These are phyloP conservation scores for Trametes cubensis DNA, from an alignment of 768 basidiomycete genomes.

Conservation along the genomic window DNA sequence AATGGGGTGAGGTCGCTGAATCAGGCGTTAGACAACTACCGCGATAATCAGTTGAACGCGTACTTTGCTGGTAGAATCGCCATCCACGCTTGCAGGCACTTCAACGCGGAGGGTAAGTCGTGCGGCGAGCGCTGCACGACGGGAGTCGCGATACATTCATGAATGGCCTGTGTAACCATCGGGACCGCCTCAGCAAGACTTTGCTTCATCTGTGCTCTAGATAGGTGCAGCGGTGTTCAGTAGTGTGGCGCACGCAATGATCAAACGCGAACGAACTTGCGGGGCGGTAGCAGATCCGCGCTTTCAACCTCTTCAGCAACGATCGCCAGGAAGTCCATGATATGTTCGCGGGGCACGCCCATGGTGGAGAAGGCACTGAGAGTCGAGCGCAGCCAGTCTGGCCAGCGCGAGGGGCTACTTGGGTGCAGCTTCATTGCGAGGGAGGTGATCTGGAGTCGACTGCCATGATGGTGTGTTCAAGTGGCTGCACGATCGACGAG, in stretches of 20 bases:
- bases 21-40: background rate
- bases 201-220: constrained; percentile 64
- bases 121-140: constrained; percentile 34
- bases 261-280: constrained; percentile 56
- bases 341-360: constrained; percentile 58
- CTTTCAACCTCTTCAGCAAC: constrained; percentile 80
- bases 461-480: constrained; percentile 1
- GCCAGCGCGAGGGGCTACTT: constrained; percentile 62
- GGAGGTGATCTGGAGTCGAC: constrained; percentile 53
- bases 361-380: constrained; percentile 61
- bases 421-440: constrained; percentile 73
- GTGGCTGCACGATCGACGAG: background rate
- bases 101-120: constrained; percentile 71
- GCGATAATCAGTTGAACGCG: constrained; percentile 19
- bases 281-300: constrained; percentile 72
- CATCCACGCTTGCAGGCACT: constrained; percentile 86
- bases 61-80: constrained; percentile 68
- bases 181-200: constrained; percentile 69
- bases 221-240: background rate
- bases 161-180: constrained; percentile 72
- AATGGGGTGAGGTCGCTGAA: constrained; percentile 69
- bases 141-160: constrained; percentile 51
- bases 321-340: constrained; percentile 80
- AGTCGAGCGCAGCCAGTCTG: constrained; percentile 73
- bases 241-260: constrained; percentile 6